Evolutionary conservation across 1,284 basidiomycete species (phyloP), one percentile per base, ranked within the genome.

Genomic region (Puccinia horiana): DNA sequence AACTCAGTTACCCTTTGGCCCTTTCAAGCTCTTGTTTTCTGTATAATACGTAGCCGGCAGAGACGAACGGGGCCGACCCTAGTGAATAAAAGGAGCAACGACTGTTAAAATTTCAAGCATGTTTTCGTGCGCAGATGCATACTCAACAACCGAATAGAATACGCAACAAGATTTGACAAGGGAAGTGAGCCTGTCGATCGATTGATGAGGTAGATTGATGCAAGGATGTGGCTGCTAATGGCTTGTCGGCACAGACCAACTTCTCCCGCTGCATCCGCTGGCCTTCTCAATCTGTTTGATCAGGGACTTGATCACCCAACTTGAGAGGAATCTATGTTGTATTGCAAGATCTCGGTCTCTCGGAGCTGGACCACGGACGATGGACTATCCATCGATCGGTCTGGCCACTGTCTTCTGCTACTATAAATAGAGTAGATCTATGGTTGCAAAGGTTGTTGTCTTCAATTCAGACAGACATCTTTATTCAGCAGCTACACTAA

Each of bases 121-220:
- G 11, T 75, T 58, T 52, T 56, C 8, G 18, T 75, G 52, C 49
- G 32, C 54, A 75, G 37, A 40, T 74, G 49, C 32, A 74, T 74
- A 54, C 72, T n/a, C 49, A 58, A 75, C 73, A 42, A 18, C 16
- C 35, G n/a, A 75, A 75, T 37, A 37, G 47, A 73, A 73, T 35
- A 54, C 70, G 29, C 44, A 52, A 29, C 35, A 75, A 75, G 73
- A 58, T 75, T 75, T 75, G 73, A 75, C 73, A 56, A 75, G 73
- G 54, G 73, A 75, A 75, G 32, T 75, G 37, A 75, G 52, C 73
- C 73, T 75, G 73, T 75, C 73, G 73, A 75, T 75, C 73, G 73
- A 75, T 61, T 58, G 73, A 58, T 75, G 54, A 75, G 73, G 73
- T 58, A n/a, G 73, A 44, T 52, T 75, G 73, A 73, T 73, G 70